phyloP scores from a whole-genome alignment of 2,329 filamentous ascomycete species.

The Colletotrichum musae region DNA sequence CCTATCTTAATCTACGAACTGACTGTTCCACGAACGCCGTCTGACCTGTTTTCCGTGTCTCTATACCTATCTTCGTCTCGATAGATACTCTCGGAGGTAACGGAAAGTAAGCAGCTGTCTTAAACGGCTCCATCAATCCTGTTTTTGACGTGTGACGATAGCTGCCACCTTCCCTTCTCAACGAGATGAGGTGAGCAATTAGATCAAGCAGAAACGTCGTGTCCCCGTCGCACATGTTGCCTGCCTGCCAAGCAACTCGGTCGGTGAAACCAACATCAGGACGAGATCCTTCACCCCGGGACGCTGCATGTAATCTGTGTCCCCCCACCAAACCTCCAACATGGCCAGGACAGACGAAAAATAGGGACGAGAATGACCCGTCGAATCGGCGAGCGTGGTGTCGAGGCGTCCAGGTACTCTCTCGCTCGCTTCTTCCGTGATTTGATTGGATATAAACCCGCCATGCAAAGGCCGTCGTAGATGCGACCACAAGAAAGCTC shows the following conservation, averaged over 20 bases:
- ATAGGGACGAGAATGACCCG: conserved; percentile 8
- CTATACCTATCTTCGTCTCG: too few species aligned
- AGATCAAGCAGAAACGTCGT: not conserved
- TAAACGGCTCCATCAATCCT: not conserved
- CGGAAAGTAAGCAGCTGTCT: not conserved
- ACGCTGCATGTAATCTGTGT: conserved; percentile 8
- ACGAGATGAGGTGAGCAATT: conserved; percentile 11
- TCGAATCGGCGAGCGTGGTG: not conserved
- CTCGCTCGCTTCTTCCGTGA: not conserved
- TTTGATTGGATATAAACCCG: not conserved
- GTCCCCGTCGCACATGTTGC: not conserved
- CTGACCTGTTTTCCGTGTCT: too few species aligned
- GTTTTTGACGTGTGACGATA: conserved; percentile 3
- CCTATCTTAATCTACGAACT: too few species aligned
- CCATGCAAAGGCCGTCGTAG: too few species aligned
- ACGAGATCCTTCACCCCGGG: not conserved
- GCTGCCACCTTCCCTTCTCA: not conserved
- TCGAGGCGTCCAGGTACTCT: not conserved
- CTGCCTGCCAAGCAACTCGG: not conserved
- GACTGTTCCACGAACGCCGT: too few species aligned
- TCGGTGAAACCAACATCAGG: not conserved
- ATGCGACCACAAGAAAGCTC: too few species aligned
- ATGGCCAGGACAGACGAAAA: too few species aligned
- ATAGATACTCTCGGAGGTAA: too few species aligned
- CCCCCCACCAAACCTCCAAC: not conserved